A percentile compares a stretch with the other conserved stretches of the same genome.
These are phyloP conservation scores for Pestalotiopsis fici DNA, from an alignment of 2,329 filamentous ascomycete genomes.

Conservation along the genomic window DNA sequence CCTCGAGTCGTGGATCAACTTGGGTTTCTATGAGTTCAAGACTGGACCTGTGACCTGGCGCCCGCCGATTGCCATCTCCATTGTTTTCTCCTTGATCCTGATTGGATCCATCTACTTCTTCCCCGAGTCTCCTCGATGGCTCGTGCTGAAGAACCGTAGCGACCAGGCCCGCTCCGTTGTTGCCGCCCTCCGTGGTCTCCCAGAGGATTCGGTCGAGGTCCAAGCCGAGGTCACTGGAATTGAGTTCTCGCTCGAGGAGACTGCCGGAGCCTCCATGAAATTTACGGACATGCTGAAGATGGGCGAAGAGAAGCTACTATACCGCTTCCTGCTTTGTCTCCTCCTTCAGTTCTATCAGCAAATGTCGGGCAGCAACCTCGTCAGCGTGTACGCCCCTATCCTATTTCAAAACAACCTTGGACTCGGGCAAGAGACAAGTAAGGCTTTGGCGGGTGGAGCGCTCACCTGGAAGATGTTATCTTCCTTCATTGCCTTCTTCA, in stretches of 20 bases:
- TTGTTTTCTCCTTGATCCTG: constrained; percentile 27
- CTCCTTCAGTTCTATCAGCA: constrained; percentile 52
- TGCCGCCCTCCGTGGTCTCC: constrained; percentile 19
- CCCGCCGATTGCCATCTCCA: constrained; percentile 34
- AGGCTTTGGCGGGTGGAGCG: constrained; percentile 47
- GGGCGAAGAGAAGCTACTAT: constrained; percentile 49
- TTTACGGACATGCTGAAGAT: constrained; percentile 47
- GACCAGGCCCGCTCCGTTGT: constrained; percentile 34
- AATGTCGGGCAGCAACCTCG: constrained; percentile 48
- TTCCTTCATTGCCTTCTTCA: constrained; percentile 49
- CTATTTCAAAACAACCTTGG: constrained; percentile 42
- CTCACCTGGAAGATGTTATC: constrained; percentile 49
- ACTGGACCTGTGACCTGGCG: constrained; percentile 31
- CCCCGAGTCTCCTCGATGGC: constrained; percentile 37
- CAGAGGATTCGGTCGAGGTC: constrained; percentile 22
- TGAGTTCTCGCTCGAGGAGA: constrained; percentile 47
- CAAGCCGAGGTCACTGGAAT: constrained; percentile 46
- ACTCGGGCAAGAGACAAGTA: constrained; percentile 35
- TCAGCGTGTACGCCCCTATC: constrained; percentile 46
- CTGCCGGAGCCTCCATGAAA: constrained; percentile 33
- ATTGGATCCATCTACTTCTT: constrained; percentile 31
- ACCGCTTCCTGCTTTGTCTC: constrained; percentile 52
- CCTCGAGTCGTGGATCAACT: constrained; percentile 45
- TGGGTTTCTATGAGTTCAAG: constrained; percentile 39
- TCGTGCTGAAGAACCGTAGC: constrained; percentile 28